Conservation (phyloP, 208 protist genomes). For the Trypanosomatidae sp. region DNA sequence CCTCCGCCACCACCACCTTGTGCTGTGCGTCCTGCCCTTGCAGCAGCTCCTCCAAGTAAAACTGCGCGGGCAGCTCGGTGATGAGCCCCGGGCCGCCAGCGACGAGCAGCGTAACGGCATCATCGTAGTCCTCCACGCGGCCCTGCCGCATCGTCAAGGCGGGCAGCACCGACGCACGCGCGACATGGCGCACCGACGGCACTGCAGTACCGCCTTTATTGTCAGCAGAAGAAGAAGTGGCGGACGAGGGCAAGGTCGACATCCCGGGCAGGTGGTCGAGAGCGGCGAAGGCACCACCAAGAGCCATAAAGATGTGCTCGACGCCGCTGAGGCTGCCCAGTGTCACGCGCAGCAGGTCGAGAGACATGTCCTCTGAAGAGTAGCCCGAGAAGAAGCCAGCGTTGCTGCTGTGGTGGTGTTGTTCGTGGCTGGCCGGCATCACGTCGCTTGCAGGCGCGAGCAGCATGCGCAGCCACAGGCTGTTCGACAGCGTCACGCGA, state of each 20-base stretch:
- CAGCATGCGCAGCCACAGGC: slow-evolving; percentile 71
- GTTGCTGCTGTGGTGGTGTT: neutral
- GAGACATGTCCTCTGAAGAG: slow-evolving; percentile 25
- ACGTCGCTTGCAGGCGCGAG: slow-evolving; percentile 36
- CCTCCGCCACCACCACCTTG: slow-evolving; percentile 85
- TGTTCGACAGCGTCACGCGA: slow-evolving; percentile 49
- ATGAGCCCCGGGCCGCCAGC: slow-evolving; percentile 60
- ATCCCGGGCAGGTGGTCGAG: neutral
- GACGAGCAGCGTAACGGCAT: slow-evolving; percentile 80
- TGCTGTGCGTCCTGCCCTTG: slow-evolving; percentile 77
- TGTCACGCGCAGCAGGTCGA: slow-evolving; percentile 42
- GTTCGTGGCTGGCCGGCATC: neutral
- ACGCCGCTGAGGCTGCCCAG: slow-evolving; percentile 42
- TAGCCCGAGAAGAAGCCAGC: slow-evolving; percentile 11
- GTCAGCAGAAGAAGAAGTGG: no score
- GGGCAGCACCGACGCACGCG: slow-evolving; percentile 36
- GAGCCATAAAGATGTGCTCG: slow-evolving; percentile 42
- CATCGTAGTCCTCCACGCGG: slow-evolving; percentile 90
- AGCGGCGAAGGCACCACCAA: slow-evolving; percentile 8
- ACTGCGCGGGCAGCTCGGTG: slow-evolving; percentile 65
- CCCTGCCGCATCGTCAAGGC: slow-evolving; percentile 66
- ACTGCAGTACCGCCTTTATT: neutral
- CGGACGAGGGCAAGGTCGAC: no score
- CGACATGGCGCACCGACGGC: slow-evolving; percentile 34
- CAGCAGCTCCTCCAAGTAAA: slow-evolving; percentile 88